A percentile compares a stretch with the other conserved stretches of the same genome.
phyloP scores from a whole-genome alignment of 768 basidiomycete genomes.

The Mycena rosella region DNA sequence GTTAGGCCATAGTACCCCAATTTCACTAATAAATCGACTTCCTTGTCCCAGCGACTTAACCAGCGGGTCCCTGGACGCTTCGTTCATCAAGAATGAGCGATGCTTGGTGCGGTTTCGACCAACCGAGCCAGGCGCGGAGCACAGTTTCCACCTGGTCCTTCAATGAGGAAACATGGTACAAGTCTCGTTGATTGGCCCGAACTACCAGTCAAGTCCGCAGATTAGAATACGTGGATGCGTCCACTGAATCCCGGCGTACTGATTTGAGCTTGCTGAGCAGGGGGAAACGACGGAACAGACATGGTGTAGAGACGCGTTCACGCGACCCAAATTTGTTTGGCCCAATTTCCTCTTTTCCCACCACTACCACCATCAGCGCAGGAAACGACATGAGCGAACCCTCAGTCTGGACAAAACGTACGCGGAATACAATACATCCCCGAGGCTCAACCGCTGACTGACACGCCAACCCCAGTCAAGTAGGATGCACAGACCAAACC shows the following conservation, averaged over 20 bases:
- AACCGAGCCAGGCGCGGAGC: constrained; percentile 85
- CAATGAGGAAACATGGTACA: constrained; percentile 80
- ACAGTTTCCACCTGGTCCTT: constrained; percentile 83
- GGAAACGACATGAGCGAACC: constrained; percentile 62
- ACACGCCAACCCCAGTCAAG: constrained; percentile 63
- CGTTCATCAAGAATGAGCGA: constrained; percentile 27
- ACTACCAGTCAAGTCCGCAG: constrained; percentile 64
- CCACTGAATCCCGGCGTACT: constrained; percentile 64
- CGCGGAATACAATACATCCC: constrained; percentile 41
- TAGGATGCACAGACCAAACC: constrained; percentile 47
- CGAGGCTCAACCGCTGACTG: constrained; percentile 16
- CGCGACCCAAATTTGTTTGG: constrained; percentile 32
- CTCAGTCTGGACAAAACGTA: constrained; percentile 84
- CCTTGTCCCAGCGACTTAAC: constrained; percentile 85
- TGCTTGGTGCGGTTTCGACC: constrained; percentile 36
- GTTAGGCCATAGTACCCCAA: constrained; percentile 82
- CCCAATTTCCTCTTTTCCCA: constrained; percentile 30
- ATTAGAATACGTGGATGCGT: constrained; percentile 28
- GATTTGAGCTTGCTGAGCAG: constrained; percentile 88
- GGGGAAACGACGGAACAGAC: constrained; percentile 68
- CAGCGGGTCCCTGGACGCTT: constrained; percentile 77
- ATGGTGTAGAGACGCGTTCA: constrained; percentile 28
- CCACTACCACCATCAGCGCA: constrained; percentile 24
- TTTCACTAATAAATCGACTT: constrained; percentile 77
- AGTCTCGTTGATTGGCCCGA: constrained; percentile 86